phyloP scores from a whole-genome alignment of 2,329 filamentous ascomycete genomes.

The Stachybotrys elegans region DNA sequence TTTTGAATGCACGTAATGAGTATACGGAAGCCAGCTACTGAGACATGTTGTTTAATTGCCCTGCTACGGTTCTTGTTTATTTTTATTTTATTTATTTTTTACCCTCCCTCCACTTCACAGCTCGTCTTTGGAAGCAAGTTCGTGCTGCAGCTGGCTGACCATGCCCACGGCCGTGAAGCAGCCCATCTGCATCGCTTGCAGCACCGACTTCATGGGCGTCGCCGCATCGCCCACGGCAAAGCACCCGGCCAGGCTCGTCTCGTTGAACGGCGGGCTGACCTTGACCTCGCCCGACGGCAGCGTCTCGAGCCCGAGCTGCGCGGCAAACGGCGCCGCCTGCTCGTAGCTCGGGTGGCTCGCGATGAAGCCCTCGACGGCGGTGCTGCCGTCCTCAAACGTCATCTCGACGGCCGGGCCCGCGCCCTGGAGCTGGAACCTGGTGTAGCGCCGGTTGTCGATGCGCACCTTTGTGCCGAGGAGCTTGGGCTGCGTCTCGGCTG shows the following conservation, averaged over 20 bases:
- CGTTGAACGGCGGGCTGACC: constrained; percentile 36
- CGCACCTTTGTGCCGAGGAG: constrained; percentile 26
- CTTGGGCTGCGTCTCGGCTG: constrained; percentile 17
- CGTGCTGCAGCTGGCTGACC: constrained; percentile 18
- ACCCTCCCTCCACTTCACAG: constrained; percentile 9
- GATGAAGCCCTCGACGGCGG: constrained; percentile 33
- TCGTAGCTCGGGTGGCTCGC: constrained; percentile 30
- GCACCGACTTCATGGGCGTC: constrained; percentile 21
- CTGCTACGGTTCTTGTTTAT: neutral
- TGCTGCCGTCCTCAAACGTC: constrained; percentile 33
- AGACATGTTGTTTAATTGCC: neutral
- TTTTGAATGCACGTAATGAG: constrained; percentile 7
- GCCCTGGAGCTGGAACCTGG: constrained; percentile 20
- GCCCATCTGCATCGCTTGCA: constrained; percentile 23
- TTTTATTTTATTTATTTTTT: neutral
- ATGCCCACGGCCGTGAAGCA: constrained; percentile 20
- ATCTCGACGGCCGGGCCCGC: constrained; percentile 25
- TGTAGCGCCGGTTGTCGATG: constrained; percentile 30
- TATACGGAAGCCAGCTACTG: too few species aligned
- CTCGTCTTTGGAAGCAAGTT: constrained; percentile 21
- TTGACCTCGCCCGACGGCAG: constrained; percentile 37
- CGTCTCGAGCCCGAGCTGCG: constrained; percentile 39
- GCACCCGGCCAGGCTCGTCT: constrained; percentile 44
- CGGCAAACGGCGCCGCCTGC: constrained; percentile 34
- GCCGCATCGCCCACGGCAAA: constrained; percentile 49